These are phyloP conservation scores for Leccinum disarticulatum DNA, from an alignment of 768 basidiomycete species.

Conservation along the genomic window DNA sequence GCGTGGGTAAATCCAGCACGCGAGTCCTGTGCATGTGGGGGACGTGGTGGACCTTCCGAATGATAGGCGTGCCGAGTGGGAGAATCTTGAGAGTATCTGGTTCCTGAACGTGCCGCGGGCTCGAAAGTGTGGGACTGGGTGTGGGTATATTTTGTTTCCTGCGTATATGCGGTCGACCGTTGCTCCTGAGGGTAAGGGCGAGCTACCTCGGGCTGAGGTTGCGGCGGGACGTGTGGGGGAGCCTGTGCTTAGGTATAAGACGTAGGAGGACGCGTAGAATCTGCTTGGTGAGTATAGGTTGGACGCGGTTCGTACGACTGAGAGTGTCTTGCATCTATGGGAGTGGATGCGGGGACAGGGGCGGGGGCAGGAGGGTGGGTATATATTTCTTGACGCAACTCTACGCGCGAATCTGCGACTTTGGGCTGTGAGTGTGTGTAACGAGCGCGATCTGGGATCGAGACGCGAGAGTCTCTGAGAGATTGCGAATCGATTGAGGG, in stretches of 20 bases:
- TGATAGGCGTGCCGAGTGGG: constrained; percentile 17
- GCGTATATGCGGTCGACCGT: constrained; percentile 24
- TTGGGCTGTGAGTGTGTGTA: constrained; percentile 21
- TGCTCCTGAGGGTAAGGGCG: constrained; percentile 19
- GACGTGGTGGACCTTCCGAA: constrained; percentile 16
- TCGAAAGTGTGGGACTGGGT: constrained; percentile 20
- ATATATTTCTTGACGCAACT: constrained; percentile 29
- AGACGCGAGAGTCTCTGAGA: constrained; percentile 25
- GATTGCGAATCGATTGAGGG: constrained; percentile 10
- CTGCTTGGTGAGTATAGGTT: constrained; percentile 19
- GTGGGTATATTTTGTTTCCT: constrained; percentile 25
- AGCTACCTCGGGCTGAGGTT: constrained; percentile 18
- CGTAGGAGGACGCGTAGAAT: constrained; percentile 21
- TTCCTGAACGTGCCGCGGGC: constrained; percentile 13
- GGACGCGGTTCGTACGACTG: constrained; percentile 24
- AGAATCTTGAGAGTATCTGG: constrained; percentile 18
- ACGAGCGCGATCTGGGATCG: constrained; percentile 23
- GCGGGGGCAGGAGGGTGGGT: constrained; percentile 14
- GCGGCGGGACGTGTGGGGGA: constrained; percentile 6
- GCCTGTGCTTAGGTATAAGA: constrained; percentile 21
- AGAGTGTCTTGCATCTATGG: constrained; percentile 21
- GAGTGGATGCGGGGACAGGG: constrained; percentile 15
- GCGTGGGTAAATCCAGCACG: constrained; percentile 15
- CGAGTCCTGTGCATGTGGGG: constrained; percentile 17
- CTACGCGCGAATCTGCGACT: constrained; percentile 22